A percentile compares a stretch with the other conserved stretches of the same genome.
phyloP scores from a whole-genome alignment of 2,329 filamentous ascomycete species.

The Diaporthe eres region DNA sequence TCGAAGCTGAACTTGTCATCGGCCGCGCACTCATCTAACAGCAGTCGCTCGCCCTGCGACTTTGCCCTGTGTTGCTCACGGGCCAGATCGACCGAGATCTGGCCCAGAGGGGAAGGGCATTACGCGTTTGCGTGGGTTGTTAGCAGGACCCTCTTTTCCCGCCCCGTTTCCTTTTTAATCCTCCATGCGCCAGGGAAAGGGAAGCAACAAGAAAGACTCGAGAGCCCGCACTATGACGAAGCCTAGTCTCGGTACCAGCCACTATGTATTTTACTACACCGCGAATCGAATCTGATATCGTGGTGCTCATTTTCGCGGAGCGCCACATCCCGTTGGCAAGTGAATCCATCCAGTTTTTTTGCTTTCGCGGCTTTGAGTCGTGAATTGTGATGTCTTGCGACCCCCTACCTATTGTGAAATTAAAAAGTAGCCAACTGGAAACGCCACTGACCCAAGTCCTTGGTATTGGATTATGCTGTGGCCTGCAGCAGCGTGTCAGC shows the following conservation, averaged over 20 bases:
- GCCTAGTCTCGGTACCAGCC: slow-evolving; percentile 24
- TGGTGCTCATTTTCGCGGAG: background rate
- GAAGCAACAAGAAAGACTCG: slow-evolving; percentile 14
- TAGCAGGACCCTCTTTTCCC: slow-evolving; percentile 23
- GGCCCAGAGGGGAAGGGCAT: slow-evolving; percentile 24
- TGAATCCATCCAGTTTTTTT: background rate
- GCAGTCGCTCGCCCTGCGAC: background rate
- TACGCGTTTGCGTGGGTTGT: slow-evolving; percentile 35
- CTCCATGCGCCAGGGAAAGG: slow-evolving; percentile 23
- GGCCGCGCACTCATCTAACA: background rate
- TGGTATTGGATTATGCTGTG: slow-evolving; percentile 5
- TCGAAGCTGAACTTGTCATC: slow-evolving; percentile 5
- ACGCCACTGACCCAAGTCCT: background rate
- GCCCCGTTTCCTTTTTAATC: slow-evolving; percentile 24
- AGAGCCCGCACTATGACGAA: slow-evolving; percentile 37
- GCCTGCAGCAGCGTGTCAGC: background rate
- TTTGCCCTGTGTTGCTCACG: background rate
- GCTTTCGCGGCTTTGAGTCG: background rate
- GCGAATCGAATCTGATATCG: slow-evolving; percentile 11
- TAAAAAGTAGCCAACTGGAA: background rate
- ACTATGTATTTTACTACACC: slow-evolving; percentile 2
- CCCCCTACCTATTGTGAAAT: background rate
- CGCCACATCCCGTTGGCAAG: slow-evolving; percentile 27
- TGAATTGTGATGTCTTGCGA: background rate
- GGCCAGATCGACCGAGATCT: slow-evolving; percentile 30